Evolutionary conservation across 805 yeast species (phyloP), one percentile per base, ranked within the genome.

Genomic region (Candida corydali): DNA sequence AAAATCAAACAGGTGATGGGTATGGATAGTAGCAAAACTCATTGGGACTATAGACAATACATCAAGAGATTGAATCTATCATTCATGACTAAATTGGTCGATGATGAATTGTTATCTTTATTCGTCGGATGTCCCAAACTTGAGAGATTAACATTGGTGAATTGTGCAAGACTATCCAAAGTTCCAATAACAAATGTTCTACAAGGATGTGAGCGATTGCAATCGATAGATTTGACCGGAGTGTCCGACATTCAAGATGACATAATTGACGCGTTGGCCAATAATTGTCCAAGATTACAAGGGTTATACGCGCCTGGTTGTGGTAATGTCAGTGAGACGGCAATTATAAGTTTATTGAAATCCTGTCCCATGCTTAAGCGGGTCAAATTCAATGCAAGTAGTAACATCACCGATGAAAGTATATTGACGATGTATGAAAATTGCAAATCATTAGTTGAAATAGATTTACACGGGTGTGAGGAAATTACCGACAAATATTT

Each of bases 271-370:
- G 77, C 84, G 5, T 67, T 91, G 45, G 87, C 96, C 3, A 53
- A 54, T 7, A 71, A 76, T 50, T 89, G 96, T 57, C 73, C 76
- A 25, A 65, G 91, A 32, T 67, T 91, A 30, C 97, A 91, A 61
- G 96, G 96, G 1, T 65, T 89, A 31, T 89, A 88, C 55, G 93
- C 93, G 0, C 89, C 95, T 1, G 86, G 85, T 5, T 88, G 96
- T 39, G 76, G 75, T 25, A 60, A 66, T n/a, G 80, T 91, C 3
- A 69, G 83, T 5, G 85, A 84, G 43, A 63, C 53, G 3, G 84
- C 91, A 2, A 70, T 91, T 9, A 49, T 75, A 22, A 59, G 61
- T 25, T 66, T 89, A 41, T 72, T 86, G 9, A 50, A 61, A 22
- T 67, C 70, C 23, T 86, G 96, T 41, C 84, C 83, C 2, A 69